These are phyloP conservation scores for Gentiana dahurica DNA, from an alignment of 257 asterid genomes.

Conservation along the genomic window DNA sequence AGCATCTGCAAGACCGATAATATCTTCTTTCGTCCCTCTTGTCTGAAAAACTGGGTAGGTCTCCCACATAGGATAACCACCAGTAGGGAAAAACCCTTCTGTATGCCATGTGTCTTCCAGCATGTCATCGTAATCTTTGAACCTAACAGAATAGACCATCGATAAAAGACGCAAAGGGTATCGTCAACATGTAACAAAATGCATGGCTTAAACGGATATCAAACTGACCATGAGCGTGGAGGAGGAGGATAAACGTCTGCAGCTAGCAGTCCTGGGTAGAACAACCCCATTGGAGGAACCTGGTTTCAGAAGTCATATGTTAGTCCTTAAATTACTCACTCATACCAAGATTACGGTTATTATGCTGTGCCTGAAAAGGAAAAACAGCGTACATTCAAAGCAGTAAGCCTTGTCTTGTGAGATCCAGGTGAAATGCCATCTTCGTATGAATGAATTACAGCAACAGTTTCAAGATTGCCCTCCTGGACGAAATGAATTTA, in stretches of 20 bases:
- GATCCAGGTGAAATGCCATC: constrained; percentile 74
- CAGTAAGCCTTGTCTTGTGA: constrained; percentile 82
- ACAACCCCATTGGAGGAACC: constrained; percentile 99
- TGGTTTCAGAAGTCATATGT: constrained; percentile 24
- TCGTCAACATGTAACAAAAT: too few species aligned
- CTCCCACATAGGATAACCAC: constrained; percentile 82
- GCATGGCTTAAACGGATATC: background rate
- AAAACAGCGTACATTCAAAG: constrained; percentile 61
- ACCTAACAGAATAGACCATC: constrained; percentile 36
- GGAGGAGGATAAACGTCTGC: constrained; percentile 97
- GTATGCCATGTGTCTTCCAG: constrained; percentile 84
- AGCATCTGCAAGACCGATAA: constrained; percentile 90
- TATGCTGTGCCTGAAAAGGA: too few species aligned
- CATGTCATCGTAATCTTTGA: constrained; percentile 90
- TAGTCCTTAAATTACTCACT: background rate
- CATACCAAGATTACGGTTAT: too few species aligned
- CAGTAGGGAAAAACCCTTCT: constrained; percentile 39
- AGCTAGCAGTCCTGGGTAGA: constrained; percentile 79
- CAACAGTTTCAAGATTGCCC: constrained; percentile 86
- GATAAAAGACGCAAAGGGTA: background rate
- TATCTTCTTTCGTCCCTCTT: constrained; percentile 72
- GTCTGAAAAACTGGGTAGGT: constrained; percentile 65
- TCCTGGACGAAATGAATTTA: constrained; percentile 43
- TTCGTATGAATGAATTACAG: constrained; percentile 83
- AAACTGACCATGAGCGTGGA: constrained; percentile 63